Base-by-base conservation (phyloP, 352 stramenopile species). In the Phytopythium boreale region DNA sequence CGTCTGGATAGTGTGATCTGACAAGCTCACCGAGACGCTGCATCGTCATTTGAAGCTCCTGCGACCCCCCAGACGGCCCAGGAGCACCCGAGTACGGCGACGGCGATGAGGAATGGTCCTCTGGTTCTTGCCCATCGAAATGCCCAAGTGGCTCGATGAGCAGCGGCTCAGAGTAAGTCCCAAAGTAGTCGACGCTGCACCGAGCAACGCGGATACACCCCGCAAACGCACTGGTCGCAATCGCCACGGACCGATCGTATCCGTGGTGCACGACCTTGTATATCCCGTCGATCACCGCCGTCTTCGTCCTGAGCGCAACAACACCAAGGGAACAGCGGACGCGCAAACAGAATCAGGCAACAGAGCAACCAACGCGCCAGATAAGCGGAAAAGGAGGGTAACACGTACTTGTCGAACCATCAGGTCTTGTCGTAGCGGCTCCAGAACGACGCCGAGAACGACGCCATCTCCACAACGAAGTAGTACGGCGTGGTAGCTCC, bases 331-430 rank as follows among this genome's bases (percentile, higher is more conserved):
- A 17, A 17, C 37, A 44, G 15, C 37, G 37, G 11, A 44, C 37
- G 43, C 1, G 17, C 26, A 56, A n/a, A 20, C 7, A 34, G 14
- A 50, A 59, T 56, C 8, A 53, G n/a, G 24, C 5, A 61, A 43
- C 15, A 57, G 24, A 59, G 9, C 29, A 59, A 56, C 19, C 4
- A 41, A 26, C 19, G 31, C 31, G 22, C 19, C 20, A 59, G 27
- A 0, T 55, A 34, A 9, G 29, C 44, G 22, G 8, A 0, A 44
- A 12, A 36, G n/a, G 1, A 14, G 20, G 24, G 20, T n/a, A 52
- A n/a, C 26, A 73, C 70, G 44, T 61, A 84, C 80, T 89, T 88
- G 56, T 92, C 76, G 59, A 93, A 93, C 82, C 84, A 93, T 82
- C 84, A 92, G 20, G 82, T 88, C 44, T 72, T 76, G 49, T 92